These are phyloP conservation scores for Aspergillus arachidicola DNA, from an alignment of 2,329 filamentous ascomycete genomes.

Conservation along the genomic window DNA sequence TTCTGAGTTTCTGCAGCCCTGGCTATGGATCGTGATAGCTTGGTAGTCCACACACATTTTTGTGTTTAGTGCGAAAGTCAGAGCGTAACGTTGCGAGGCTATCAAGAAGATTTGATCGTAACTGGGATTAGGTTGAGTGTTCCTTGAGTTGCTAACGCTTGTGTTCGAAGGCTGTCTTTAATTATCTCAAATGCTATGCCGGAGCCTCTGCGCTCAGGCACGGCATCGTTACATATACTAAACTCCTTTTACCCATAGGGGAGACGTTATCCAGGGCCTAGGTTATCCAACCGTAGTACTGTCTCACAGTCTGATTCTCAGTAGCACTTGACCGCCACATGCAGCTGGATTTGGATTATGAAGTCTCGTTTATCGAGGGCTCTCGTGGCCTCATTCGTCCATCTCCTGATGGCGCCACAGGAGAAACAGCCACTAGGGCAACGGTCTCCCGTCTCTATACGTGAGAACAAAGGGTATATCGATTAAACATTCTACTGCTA, in stretches of 20 bases:
- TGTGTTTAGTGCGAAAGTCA: neutral
- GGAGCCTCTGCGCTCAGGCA: neutral
- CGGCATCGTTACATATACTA: neutral
- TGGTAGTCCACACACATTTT: neutral
- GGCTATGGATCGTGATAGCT: neutral
- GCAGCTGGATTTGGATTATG: neutral
- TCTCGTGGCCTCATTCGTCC: neutral
- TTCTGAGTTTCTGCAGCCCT: neutral
- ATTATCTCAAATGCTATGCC: neutral
- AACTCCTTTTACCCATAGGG: neutral
- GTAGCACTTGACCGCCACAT: neutral
- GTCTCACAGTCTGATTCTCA: neutral
- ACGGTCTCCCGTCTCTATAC: neutral
- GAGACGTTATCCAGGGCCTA: neutral
- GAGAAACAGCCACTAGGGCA: neutral
- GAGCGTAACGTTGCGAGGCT: neutral
- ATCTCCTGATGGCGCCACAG: neutral
- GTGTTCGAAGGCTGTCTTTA: neutral
- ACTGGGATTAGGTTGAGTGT: neutral
- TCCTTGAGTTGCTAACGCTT: neutral
- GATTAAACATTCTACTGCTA: neutral
- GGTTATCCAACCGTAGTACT: neutral
- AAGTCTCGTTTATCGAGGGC: neutral
- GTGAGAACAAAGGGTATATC: neutral
- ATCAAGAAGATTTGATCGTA: neutral